Evolutionary conservation across 2,329 filamentous ascomycete genomes (phyloP).

Genomic region (Stagonosporopsis tanaceti): DNA sequence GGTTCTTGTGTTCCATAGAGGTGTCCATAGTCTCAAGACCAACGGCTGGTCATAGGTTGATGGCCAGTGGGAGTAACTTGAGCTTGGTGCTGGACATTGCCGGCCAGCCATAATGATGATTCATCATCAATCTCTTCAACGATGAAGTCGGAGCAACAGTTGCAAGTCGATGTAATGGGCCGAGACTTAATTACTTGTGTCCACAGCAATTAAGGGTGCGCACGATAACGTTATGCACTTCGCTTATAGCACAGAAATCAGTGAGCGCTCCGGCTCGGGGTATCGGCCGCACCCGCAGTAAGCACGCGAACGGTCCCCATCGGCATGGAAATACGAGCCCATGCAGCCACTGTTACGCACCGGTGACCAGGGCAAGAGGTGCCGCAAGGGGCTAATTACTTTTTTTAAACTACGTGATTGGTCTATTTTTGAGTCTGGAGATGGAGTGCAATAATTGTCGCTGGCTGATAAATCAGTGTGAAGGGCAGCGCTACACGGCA

Average conservation of each 20-base stretch:
- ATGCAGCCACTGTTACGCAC: slow-evolving; percentile 7
- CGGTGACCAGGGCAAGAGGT: neutral
- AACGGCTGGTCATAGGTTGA: neutral
- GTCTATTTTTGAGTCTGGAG: neutral
- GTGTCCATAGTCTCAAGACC: neutral
- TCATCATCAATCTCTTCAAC: too few species aligned
- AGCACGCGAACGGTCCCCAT: slow-evolving; percentile 1
- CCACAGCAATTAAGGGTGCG: too few species aligned
- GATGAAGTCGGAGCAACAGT: too few species aligned
- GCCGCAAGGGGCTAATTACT: slow-evolving; percentile 5
- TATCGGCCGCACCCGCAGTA: neutral
- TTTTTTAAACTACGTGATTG: neutral
- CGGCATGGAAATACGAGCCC: slow-evolving; percentile 3
- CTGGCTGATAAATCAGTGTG: neutral
- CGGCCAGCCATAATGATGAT: too few species aligned
- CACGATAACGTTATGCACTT: neutral
- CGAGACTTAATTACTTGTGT: neutral
- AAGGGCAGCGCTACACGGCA: neutral
- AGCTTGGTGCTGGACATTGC: neutral
- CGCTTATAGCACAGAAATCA: slow-evolving; percentile 1
- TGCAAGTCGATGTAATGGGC: too few species aligned
- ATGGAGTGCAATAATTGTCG: too few species aligned
- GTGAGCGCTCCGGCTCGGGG: neutral
- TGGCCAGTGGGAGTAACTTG: neutral
- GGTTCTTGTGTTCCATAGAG: neutral